phyloP scores from a whole-genome alignment of 2,329 filamentous ascomycete species.

The Cladosporium austrohemisphaericum region DNA sequence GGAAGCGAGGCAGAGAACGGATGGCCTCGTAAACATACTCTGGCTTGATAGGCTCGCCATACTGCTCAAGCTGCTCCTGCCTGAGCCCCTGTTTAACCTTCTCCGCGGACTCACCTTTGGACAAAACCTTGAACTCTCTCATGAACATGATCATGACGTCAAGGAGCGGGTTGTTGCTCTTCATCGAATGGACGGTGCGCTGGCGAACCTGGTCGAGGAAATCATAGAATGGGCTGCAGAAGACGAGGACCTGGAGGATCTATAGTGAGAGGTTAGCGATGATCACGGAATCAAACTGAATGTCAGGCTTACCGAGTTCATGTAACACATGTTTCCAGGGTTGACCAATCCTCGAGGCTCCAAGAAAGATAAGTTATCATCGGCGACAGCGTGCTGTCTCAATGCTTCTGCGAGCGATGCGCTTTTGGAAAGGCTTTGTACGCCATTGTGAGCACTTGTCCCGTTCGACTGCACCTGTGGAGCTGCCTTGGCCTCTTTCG shows the following conservation, averaged over 20 bases:
- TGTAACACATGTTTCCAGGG: slow-evolving; percentile 99
- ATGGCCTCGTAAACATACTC: slow-evolving; percentile 96
- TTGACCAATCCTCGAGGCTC: slow-evolving; percentile 93
- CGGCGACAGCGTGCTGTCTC: slow-evolving; percentile 64
- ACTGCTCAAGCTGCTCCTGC: slow-evolving; percentile 78
- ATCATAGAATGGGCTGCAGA: slow-evolving; percentile 89
- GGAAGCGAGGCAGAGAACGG: slow-evolving; percentile 78
- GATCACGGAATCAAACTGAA: background rate
- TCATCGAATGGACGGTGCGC: slow-evolving; percentile 83
- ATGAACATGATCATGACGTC: slow-evolving; percentile 98
- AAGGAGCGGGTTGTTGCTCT: slow-evolving; percentile 87
- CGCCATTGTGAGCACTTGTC: slow-evolving; percentile 22
- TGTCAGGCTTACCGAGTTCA: slow-evolving; percentile 82
- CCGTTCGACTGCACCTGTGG: slow-evolving; percentile 27
- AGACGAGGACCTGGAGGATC: slow-evolving; percentile 93
- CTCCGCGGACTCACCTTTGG: slow-evolving; percentile 70
- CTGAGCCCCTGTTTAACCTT: slow-evolving; percentile 72
- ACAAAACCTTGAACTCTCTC: slow-evolving; percentile 83
- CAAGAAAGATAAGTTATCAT: slow-evolving; percentile 71
- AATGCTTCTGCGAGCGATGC: slow-evolving; percentile 72
- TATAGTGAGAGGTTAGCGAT: slow-evolving; percentile 36
- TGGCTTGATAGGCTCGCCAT: slow-evolving; percentile 85
- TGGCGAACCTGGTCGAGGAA: slow-evolving; percentile 85
- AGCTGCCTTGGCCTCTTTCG: slow-evolving; percentile 39
- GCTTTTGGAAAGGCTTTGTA: slow-evolving; percentile 43